Evolutionary conservation across 805 yeast genomes (phyloP), one percentile per base, ranked within the genome.

Genomic region (Yarrowia sp.): DNA sequence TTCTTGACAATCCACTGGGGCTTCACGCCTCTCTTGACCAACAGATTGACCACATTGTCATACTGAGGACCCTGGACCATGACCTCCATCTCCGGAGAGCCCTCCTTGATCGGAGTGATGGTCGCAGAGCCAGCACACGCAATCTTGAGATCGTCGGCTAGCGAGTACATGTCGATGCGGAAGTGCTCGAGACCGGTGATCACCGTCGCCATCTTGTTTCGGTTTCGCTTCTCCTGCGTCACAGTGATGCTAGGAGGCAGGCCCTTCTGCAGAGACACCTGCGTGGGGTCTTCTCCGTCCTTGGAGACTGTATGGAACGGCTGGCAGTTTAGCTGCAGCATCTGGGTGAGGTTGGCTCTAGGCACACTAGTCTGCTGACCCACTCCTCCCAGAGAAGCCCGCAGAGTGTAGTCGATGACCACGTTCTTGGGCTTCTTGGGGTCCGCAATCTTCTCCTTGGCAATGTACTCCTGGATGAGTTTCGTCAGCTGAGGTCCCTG

Each of bases 1-100:
- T 51, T 51, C 42, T 51, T 80, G 22, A 80, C 81, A 16, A 93
- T 84, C 86, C 87, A 88, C 16, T 79, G 72, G 4, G 80, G 71
- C 22, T 87, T 85, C 24, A 93, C 74, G 0, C 96, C 96, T 60
- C 78, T 76, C 63, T 83, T 76, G 44, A 75, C 79, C 63, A 92
- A 74, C 46, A 86, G 71, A 2, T 84, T 86, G n/a, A 79, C 75
- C 10, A 87, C 82, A 0, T 80, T 71, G 49, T 82, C 80, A 22
- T 84, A 84, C 71, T 93, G 98, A 2, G 93, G 88, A 0, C 99
- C 99, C 75, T 94, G 98, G 2, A 94, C 96, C 49, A 84, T 80
- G 4, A 94, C 90, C 68, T 89, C 96, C 39, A 78, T 72, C 38
- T 81, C 81, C 14, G 83, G 81, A 27, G 82, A 84, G 0, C 86